Evolutionary conservation across 768 basidiomycete genomes (phyloP), one percentile per base, ranked within the genome.

Genomic region (Lentinula boryana): DNA sequence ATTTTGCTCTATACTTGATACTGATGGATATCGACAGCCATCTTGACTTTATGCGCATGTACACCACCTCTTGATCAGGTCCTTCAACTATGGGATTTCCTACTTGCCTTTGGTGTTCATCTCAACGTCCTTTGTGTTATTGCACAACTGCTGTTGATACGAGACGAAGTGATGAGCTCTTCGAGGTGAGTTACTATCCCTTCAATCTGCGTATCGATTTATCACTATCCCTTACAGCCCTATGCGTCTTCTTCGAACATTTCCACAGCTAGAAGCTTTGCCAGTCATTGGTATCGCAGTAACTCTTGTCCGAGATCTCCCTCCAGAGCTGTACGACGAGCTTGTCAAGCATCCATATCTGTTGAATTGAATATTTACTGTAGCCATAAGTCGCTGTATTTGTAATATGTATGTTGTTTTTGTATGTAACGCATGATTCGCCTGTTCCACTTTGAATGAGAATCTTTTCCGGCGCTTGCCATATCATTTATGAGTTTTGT

Each of bases 11-110:
- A 35, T 57, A 1, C 53, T 21, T 8, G 59, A 58, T 35, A 41
- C 58, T 63, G 13, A 63, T 36, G 49, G 23, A 18, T 46, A 41
- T 35, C 41, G 9, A 33, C 65, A 96, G 95, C 97, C 63, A 85
- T 98, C 40, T 79, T 99, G 62, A 99, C 97, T 0, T 75, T 98
- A 36, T 98, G 95, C 71, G 97, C 96, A 5, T 95, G 95, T 68
- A 99, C 96, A 10, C 96, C 95, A 4, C 97, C 97, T 0, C 78
- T 99, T 9, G 91, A 95, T 69, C 91, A 98, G 75, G 96, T 98
- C 27, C 79, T 99, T 32, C 88, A 88, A 64, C 76, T 99, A 57
- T 99, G 97, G 96, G 97, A 99, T 72, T 99, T 98, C 70, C 81
- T 99, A 8, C 80, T 99, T 31, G 93, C 96, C 3, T 98, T 95